Conservation (phyloP, 73 alveolate species). For the Paramecium sexaurelia region DNA sequence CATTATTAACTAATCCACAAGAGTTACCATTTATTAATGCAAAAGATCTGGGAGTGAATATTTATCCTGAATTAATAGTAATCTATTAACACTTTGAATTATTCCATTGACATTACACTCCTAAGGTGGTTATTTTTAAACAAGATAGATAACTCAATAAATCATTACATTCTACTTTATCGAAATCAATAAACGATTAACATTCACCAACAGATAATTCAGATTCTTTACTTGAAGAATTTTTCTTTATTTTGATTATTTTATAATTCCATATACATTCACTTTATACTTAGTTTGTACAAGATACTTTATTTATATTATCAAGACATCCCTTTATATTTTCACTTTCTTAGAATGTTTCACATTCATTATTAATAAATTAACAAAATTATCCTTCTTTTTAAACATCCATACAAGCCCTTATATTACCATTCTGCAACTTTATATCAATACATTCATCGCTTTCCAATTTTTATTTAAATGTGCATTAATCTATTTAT, state of each 20-base stretch:
- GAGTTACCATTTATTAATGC: not conserved
- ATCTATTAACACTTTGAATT: not conserved
- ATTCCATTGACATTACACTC: not conserved
- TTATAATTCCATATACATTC: not conserved
- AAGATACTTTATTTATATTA: not conserved
- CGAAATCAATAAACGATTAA: not conserved
- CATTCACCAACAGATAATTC: not conserved
- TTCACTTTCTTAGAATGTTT: not conserved
- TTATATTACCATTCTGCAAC: not conserved
- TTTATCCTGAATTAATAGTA: not conserved
- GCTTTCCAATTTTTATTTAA: not conserved
- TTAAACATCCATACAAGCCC: not conserved
- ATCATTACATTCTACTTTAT: not conserved
- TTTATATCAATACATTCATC: not conserved
- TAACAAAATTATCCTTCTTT: not conserved
- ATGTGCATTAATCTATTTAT: not conserved
- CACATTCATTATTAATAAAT: not conserved
- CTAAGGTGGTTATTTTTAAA: not conserved
- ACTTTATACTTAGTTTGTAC: not conserved
- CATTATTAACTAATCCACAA: conserved; percentile 37
- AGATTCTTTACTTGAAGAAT: not conserved
- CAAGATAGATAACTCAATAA: not conserved
- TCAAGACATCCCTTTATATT: not conserved
- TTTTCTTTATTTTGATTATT: not conserved
- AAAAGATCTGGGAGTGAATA: not conserved